Evolutionary conservation across 1,284 basidiomycete species (phyloP), one percentile per base, ranked within the genome.

Genomic region (Sanguinoderma infundibulare): DNA sequence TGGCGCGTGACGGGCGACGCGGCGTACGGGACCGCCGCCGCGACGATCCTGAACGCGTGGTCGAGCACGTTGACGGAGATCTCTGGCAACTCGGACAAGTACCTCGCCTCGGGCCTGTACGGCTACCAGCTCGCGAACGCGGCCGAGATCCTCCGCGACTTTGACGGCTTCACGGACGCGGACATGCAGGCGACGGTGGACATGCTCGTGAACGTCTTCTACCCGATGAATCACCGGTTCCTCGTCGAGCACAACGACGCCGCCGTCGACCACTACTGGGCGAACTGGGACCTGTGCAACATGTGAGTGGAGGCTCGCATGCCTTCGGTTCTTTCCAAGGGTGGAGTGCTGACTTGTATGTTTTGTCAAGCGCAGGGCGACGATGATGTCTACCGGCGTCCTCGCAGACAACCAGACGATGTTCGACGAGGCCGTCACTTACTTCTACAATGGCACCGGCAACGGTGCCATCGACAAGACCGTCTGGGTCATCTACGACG

Each of bases 111-210:
- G 0, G 56, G 56, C 6, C 40, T 58, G 49, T 58, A 58, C n/a
- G 56, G 56, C 5, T 58, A 58, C 32, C 56, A 58, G 56, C 56
- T 58, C 32, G 56, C 49, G 56, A 58, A 58, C 56, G 56, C 56
- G 20, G 56, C 50, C 30, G 56, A 58, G 56, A 24, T 58, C 30
- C 39, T 58, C 12, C 36, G 56, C 14, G 44, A 34, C 49, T 58
- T 42, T 24, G 38, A 38, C 10, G 56, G 56, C 3, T 58, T 58
- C 56, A 44, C 49, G 28, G 32, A 9, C 10, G 39, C 35, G 35
- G 53, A 58, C 50, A 30, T 58, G 38, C 15, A 38, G 8, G 56
- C 56, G 39, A 42, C 53, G n/a, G 30, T 42, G 3, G 24, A 53
- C 4, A 3, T 58, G 14, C 56, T 58, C 56, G 56, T 58, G 5